Percentiles rank a stretch among this genome's conserved stretches.
Evolutionary conservation across 2,329 filamentous ascomycete species (phyloP).

Genomic region (Clonostachys rhizophaga): DNA sequence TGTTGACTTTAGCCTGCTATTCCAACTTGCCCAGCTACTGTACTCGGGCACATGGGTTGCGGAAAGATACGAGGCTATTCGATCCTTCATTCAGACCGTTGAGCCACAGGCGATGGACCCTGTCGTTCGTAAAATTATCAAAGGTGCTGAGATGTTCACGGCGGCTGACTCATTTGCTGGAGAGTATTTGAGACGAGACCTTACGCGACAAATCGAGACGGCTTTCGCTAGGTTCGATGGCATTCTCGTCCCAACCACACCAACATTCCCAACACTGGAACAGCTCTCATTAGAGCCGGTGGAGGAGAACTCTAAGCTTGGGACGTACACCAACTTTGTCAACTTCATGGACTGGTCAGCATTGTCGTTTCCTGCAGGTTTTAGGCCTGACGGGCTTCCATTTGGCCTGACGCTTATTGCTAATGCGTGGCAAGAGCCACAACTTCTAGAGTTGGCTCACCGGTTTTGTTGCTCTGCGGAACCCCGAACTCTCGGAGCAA

Average conservation of each 20-base stretch:
- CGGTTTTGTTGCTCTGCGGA: constrained; percentile 16
- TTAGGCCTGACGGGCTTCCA: constrained; percentile 23
- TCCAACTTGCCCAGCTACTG: constrained; percentile 45
- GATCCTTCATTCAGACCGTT: constrained; percentile 32
- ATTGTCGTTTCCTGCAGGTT: constrained; percentile 46
- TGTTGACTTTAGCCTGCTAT: constrained; percentile 42
- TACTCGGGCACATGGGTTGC: constrained; percentile 55
- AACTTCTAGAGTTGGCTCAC: constrained; percentile 16
- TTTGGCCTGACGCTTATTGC: constrained; percentile 31
- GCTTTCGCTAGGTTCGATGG: constrained; percentile 37
- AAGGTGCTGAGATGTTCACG: constrained; percentile 29
- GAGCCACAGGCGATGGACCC: constrained; percentile 22
- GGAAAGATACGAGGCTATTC: constrained; percentile 49
- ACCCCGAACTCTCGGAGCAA: constrained; percentile 17
- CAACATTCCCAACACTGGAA: constrained; percentile 43
- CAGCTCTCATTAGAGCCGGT: constrained; percentile 47
- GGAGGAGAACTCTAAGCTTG: constrained; percentile 45
- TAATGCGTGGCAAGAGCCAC: constrained; percentile 23
- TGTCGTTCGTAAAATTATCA: constrained; percentile 25
- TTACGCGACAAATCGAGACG: constrained; percentile 32
- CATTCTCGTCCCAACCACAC: constrained; percentile 51
- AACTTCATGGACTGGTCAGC: constrained; percentile 56
- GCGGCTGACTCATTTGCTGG: constrained; percentile 40
- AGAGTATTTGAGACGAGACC: constrained; percentile 26
- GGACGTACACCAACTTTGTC: constrained; percentile 55